Conservation (phyloP, 2,329 filamentous ascomycete genomes). For the Exserohilum rostratum region DNA sequence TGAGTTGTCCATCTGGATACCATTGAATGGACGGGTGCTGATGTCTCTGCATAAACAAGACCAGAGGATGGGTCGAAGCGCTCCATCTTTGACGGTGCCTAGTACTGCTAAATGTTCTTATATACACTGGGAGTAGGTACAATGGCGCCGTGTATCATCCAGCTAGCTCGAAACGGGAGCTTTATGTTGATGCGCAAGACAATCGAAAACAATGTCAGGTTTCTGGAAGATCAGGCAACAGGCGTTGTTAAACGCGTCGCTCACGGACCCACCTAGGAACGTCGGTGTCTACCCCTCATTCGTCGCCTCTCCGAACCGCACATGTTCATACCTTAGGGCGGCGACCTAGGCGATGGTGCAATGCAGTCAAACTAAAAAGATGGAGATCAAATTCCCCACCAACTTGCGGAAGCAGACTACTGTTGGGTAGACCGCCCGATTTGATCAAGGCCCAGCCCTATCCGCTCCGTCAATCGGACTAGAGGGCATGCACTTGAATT, state of each 20-base stretch:
- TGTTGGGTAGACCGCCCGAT: background rate
- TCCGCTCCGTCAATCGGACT: background rate
- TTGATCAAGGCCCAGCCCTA: background rate
- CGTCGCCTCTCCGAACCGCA: background rate
- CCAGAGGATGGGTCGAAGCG: constrained; percentile 16
- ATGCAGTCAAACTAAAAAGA: background rate
- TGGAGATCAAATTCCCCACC: background rate
- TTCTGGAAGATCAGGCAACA: background rate
- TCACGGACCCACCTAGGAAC: background rate
- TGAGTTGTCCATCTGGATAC: constrained; percentile 22
- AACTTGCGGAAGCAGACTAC: background rate
- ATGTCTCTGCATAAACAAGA: constrained; percentile 26
- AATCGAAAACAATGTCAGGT: background rate
- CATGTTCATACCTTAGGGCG: background rate
- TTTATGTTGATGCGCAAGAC: background rate
- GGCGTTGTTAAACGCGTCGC: background rate
- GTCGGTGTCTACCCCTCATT: background rate
- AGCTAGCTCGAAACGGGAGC: background rate
- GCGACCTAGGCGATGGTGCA: background rate
- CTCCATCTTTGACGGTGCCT: constrained; percentile 6
- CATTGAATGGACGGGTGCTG: constrained; percentile 23
- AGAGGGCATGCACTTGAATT: background rate
- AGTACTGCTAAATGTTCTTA: background rate
- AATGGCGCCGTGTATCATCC: background rate
- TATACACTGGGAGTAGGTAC: background rate